phyloP scores from a whole-genome alignment of 1,139 yeast genomes.

The Saccharomyces hybrid region DNA sequence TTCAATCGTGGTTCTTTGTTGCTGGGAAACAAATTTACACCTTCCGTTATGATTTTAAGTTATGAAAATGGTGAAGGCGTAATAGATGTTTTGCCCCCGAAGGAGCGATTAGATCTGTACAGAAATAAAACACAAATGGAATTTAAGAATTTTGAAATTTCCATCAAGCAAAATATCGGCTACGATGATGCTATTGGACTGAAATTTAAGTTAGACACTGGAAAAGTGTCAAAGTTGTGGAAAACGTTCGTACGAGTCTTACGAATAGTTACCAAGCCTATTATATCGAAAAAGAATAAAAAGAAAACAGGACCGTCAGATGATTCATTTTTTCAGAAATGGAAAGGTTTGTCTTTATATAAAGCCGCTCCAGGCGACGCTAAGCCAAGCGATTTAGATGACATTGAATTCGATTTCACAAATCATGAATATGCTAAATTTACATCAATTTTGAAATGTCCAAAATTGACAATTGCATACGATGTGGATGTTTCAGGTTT shows the following conservation, averaged over 20 bases:
- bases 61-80: slow-evolving; percentile 51
- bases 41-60: slow-evolving; percentile 60
- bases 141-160: slow-evolving; percentile 38
- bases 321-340: slow-evolving; percentile 39
- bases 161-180: slow-evolving; percentile 62
- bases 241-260: slow-evolving; percentile 12
- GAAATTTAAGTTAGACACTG: slow-evolving; percentile 16
- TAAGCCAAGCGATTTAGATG: slow-evolving; percentile 19
- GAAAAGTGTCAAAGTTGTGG: slow-evolving; percentile 23
- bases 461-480: slow-evolving; percentile 46
- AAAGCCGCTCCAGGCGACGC: slow-evolving; percentile 21
- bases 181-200: slow-evolving; percentile 33
- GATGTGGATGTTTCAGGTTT: slow-evolving; percentile 67
- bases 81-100: slow-evolving; percentile 50
- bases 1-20: slow-evolving; percentile 68
- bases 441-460: slow-evolving; percentile 65
- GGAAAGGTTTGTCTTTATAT: slow-evolving; percentile 41
- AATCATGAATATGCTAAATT: slow-evolving; percentile 75
- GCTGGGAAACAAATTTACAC: slow-evolving; percentile 71
- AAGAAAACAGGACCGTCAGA: slow-evolving; percentile 31
- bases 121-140: slow-evolving; percentile 23
- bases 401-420: slow-evolving; percentile 27
- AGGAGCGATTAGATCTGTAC: slow-evolving; percentile 47
- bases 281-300: slow-evolving; percentile 15
- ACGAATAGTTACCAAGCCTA: slow-evolving; percentile 12